Conservation (phyloP, 257 asterid species). For the Lithospermum erythrorhizon region DNA sequence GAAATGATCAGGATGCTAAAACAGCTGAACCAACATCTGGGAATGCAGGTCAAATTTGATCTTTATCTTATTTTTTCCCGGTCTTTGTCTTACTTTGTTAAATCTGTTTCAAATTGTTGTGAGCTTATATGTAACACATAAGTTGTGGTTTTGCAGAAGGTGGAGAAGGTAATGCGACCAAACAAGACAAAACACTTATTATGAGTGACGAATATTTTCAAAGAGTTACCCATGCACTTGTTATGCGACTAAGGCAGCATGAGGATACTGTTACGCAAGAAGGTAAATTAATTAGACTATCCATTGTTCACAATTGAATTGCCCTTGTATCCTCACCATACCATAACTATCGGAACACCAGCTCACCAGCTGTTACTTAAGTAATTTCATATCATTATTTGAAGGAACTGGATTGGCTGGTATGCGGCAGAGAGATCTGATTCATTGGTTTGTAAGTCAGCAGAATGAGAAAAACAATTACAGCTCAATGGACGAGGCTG, state of each 20-base stretch:
- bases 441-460: constrained; percentile 72
- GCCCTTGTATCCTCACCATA: neutral
- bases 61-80: neutral
- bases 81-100: neutral
- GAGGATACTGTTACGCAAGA: constrained; percentile 54
- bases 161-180: constrained; percentile 29
- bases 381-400: neutral
- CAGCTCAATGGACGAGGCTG: constrained; percentile 67
- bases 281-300: constrained; percentile 26
- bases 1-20: constrained; percentile 20
- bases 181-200: constrained; percentile 65
- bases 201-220: constrained; percentile 79
- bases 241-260: constrained; percentile 73
- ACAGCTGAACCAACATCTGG: constrained; percentile 34
- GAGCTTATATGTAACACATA: constrained; percentile 9
- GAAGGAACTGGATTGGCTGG: constrained; percentile 73
- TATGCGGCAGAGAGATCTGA: constrained; percentile 78
- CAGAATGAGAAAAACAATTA: constrained; percentile 74
- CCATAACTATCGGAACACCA: neutral
- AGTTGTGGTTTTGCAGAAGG: constrained; percentile 33
- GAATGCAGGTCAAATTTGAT: constrained; percentile 22
- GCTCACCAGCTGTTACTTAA: neutral
- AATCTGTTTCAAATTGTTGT: neutral
- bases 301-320: neutral
- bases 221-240: constrained; percentile 81